Percentiles rank a stretch among this genome's conserved stretches.
Conservation (phyloP, 306 rosid genomes). For the Trichosanthes cucumerina region DNA sequence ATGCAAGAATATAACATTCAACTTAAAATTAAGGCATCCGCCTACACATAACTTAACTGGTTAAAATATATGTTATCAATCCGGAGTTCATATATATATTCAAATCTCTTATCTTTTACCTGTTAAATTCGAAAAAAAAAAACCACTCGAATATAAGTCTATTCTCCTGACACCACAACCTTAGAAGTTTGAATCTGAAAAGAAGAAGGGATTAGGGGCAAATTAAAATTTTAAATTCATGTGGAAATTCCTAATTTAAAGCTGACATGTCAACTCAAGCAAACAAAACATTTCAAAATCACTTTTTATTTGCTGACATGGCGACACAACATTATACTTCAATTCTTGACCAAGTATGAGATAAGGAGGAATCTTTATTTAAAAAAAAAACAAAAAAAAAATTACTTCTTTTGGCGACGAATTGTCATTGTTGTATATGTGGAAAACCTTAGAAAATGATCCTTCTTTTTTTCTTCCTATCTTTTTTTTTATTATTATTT, state of each 20-base stretch:
- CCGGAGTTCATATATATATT: too few species aligned
- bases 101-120: too few species aligned
- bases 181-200: too few species aligned
- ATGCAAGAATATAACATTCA: background rate
- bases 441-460: conserved; percentile 8
- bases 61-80: too few species aligned
- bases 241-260: background rate
- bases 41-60: too few species aligned
- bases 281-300: conserved; percentile 3
- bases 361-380: conserved; percentile 6
- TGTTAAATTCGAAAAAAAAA: too few species aligned
- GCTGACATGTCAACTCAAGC: conserved; percentile 3
- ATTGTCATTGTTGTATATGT: background rate
- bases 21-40: background rate
- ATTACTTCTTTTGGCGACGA: background rate
- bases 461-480: background rate
- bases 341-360: background rate
- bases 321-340: background rate
- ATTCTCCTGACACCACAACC: too few species aligned
- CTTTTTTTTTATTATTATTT: background rate
- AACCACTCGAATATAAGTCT: too few species aligned
- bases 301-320: conserved; percentile 9
- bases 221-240: too few species aligned
- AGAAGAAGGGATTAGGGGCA: too few species aligned
- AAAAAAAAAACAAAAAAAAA: background rate